Conservation (phyloP, 2,329 filamentous ascomycete genomes). For the Teratosphaeria nubilosa region DNA sequence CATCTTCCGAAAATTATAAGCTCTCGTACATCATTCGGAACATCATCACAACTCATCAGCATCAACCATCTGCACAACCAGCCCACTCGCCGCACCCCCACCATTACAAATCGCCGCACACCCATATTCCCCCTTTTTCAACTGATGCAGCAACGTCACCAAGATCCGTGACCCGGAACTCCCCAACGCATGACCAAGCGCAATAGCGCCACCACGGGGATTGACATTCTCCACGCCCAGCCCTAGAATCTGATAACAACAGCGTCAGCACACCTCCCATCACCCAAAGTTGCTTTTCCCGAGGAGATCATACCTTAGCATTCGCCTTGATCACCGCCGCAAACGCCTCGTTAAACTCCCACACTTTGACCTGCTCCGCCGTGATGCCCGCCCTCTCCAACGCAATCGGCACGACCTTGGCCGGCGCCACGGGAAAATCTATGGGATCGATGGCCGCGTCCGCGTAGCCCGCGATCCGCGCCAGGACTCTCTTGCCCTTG, state of each 20-base stretch:
- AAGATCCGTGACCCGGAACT: conserved; percentile 89
- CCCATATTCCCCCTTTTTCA: conserved; percentile 86
- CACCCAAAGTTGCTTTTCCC: not conserved
- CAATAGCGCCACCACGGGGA: conserved; percentile 81
- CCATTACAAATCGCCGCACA: conserved; percentile 96
- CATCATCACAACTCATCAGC: conserved; percentile 28
- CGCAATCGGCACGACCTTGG: conserved; percentile 85
- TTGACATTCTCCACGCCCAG: conserved; percentile 74
- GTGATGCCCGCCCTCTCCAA: conserved; percentile 81
- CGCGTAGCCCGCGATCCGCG: conserved; percentile 72
- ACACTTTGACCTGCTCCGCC: conserved; percentile 82
- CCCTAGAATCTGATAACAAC: conserved; percentile 56
- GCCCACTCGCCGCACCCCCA: conserved; percentile 79
- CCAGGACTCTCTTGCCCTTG: conserved; percentile 67
- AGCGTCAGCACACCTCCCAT: not conserved
- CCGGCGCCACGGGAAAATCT: conserved; percentile 87
- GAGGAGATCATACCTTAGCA: conserved; percentile 52
- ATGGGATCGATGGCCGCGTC: conserved; percentile 86
- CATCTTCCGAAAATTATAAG: conserved; percentile 27
- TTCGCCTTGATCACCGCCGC: conserved; percentile 93
- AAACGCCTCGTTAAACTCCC: conserved; percentile 99
- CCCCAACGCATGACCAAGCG: conserved; percentile 80
- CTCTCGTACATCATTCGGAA: not conserved
- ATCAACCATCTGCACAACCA: conserved; percentile 74
- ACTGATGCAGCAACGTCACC: conserved; percentile 80